Evolutionary conservation across 345 rosid genomes (phyloP).

Genomic region (Eucalyptus globulus): DNA sequence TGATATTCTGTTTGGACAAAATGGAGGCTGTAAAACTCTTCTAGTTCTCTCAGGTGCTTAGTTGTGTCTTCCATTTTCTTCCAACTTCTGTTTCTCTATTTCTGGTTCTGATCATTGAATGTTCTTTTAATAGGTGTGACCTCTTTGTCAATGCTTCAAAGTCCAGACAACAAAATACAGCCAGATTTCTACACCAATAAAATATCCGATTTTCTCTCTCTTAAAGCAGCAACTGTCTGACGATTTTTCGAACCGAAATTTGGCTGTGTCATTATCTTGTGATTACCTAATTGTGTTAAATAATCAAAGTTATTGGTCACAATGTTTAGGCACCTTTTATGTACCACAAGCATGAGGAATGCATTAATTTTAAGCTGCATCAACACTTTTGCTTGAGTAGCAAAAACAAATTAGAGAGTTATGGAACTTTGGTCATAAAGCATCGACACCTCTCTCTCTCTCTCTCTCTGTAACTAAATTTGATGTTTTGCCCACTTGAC

Average conservation of each 20-base stretch:
- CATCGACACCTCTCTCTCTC: background rate
- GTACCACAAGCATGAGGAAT: background rate
- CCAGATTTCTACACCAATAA: conserved; percentile 85
- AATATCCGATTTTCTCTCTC: conserved; percentile 74
- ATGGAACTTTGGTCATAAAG: background rate
- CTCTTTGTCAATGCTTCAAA: conserved; percentile 56
- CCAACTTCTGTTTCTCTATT: background rate
- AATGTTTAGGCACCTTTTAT: background rate
- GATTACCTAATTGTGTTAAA: background rate
- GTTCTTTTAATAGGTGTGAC: conserved; percentile 49
- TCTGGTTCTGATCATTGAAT: background rate
- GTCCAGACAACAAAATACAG: conserved; percentile 58
- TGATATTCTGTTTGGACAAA: conserved; percentile 83
- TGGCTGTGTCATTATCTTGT: background rate
- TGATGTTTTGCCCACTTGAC: background rate
- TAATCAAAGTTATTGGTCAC: background rate
- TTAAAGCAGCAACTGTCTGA: conserved; percentile 64
- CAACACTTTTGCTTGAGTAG: background rate
- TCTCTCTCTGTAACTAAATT: background rate
- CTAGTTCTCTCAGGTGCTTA: conserved; percentile 83
- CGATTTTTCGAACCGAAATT: background rate
- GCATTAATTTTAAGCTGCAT: background rate
- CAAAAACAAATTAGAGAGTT: background rate
- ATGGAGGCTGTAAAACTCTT: conserved; percentile 92
- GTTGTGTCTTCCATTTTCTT: background rate